Evolutionary conservation across 129 eudicot species (phyloP), one percentile per base, ranked within the genome.

Genomic region (Helianthus annuus): DNA sequence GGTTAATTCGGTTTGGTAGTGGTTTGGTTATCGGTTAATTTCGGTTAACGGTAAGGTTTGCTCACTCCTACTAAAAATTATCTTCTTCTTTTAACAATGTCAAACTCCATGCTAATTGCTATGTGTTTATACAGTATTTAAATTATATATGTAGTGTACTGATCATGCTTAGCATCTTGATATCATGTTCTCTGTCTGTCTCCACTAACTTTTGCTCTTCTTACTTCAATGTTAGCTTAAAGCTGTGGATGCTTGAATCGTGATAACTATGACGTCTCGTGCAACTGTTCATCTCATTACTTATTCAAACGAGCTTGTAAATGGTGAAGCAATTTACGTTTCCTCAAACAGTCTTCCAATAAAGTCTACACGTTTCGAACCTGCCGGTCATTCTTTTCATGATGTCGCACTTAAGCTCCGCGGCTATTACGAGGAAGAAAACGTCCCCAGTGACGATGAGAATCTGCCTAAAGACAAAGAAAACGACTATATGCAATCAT

Each of bases 371-470:
- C 71, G 81, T 24, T 82, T 24, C 12, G 99, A 94, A 71, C 99
- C 99, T n/a, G 99, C 99, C 13, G 99, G 99, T 11, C 99, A 88
- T 83, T 73, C 97, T 19, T 94, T 90, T 73, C 97, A 94, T 48
- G 66, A 85, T 22, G 88, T 85, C 70, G 99, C 97, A 44, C 96
- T 90, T 36, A 84, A 77, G 73, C 88, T 86, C 13, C 49, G 80
- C 48, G 99, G 99, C 44, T 87, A 63, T 44, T 79, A 15, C 3
- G 86, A 84, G 84, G 86, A 85, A 68, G 83, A 87, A 42, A 86
- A 69, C 17, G 57, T 70, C 24, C 80, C 77, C 0, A 68, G 56
- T 42, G 88, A 76, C 34, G 74, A 74, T 14, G 73, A 84, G 34
- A 70, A 73, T 27, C 76, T 70, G 24, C 70, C 96, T 3, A 83